Evolutionary conservation across 2,329 filamentous ascomycete species (phyloP), one percentile per base, ranked within the genome.

Genomic region (Aureobasidium namibiae): DNA sequence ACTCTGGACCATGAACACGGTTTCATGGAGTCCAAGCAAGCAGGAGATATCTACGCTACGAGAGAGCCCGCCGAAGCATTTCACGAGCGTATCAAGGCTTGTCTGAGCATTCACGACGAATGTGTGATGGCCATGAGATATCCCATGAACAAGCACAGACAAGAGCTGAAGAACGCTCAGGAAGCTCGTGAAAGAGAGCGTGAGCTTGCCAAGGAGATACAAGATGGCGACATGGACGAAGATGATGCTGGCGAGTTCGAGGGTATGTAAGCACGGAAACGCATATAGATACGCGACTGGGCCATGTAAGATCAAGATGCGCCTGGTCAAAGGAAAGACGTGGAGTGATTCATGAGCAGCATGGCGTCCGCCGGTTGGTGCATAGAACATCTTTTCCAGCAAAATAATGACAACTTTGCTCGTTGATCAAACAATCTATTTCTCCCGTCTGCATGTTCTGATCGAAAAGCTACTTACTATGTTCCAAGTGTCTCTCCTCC

Each of bases 41-140:
- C 95, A 33, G 90, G 92, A 45, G 94, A 99, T 72, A 89, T 97
- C 39, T 99, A 99, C 73, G 90, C 92, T 57, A 99, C 94, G 44
- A 84, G 90, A 63, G 94, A 99, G 75, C 94, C 94, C 0, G 92
- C 90, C 54, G 92, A 99, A 79, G 92, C 90, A 1, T 99, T 99
- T 82, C 92, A 99, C 74, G 92, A 96, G 71, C 90, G 94, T 69
- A 97, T 99, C 67, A 83, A 85, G 65, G 94, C 94, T 44, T 96
- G 94, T 73, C 80, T 99, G 67, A 84, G 87, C 60, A 82, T 99
- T 63, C 92, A 97, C 70, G 94, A 99, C 68, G 94, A 99, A 78
- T 97, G 92, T 70, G 92, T 99, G 69, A 97, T 96, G 89, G 92
- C 94, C 26, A 99, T 99, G 94, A 86, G 94, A 59, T 99, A 97